Evolutionary conservation across 179 eudicot species (phyloP).

Genomic region (Gypsophila paniculata): DNA sequence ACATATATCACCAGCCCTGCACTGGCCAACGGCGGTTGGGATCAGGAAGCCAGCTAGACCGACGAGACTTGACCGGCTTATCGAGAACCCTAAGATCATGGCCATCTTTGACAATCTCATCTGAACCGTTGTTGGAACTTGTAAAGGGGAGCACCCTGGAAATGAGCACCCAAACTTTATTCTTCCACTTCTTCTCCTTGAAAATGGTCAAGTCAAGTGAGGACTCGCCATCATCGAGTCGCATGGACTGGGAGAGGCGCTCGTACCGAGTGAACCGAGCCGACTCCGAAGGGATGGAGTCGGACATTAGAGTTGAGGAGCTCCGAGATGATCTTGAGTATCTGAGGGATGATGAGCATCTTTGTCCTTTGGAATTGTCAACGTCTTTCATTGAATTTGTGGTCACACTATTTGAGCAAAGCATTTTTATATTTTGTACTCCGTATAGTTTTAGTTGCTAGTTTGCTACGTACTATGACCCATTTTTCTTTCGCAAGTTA

Average conservation of each 20-base stretch:
- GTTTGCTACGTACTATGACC: too few relatives aligned
- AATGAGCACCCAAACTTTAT: constrained; percentile 20
- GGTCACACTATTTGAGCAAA: too few relatives aligned
- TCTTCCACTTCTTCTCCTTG: constrained; percentile 15
- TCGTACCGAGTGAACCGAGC: constrained; percentile 26
- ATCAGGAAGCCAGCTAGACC: constrained; percentile 29
- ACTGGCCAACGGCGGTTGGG: constrained; percentile 37
- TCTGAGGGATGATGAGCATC: constrained; percentile 27
- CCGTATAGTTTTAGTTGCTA: too few relatives aligned
- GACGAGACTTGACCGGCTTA: constrained; percentile 13
- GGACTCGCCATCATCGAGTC: neutral
- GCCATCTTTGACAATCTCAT: neutral
- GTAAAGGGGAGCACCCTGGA: constrained; percentile 23
- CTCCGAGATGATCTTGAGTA: constrained; percentile 30
- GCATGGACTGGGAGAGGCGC: constrained; percentile 28
- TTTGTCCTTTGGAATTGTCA: constrained; percentile 1
- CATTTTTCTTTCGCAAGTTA: too few relatives aligned
- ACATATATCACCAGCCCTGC: constrained; percentile 28
- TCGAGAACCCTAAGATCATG: neutral
- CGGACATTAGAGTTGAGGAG: constrained; percentile 22
- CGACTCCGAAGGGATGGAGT: constrained; percentile 26
- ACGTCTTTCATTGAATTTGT: constrained; percentile 14
- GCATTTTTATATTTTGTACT: too few relatives aligned
- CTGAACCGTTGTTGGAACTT: constrained; percentile 2
- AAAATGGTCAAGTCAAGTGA: neutral